phyloP scores from a whole-genome alignment of 1,139 yeast species.

The Scheffersomyces titani region DNA sequence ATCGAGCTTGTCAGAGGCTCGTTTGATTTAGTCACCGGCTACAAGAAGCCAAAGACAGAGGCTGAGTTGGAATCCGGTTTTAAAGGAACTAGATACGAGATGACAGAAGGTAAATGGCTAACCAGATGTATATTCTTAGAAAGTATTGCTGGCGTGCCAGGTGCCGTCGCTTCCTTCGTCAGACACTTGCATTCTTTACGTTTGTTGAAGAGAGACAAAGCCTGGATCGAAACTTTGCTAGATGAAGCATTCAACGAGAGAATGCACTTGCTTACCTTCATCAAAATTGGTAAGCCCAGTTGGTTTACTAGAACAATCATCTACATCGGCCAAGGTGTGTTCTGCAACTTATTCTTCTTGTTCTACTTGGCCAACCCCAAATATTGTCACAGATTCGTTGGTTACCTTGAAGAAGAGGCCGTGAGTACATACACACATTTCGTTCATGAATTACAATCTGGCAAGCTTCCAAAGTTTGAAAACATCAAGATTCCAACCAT shows the following conservation, averaged over 20 bases:
- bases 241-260: slow-evolving; percentile 83
- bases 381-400: slow-evolving; percentile 75
- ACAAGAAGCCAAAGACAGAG: slow-evolving; percentile 48
- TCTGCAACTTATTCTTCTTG: slow-evolving; percentile 65
- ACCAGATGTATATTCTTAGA: slow-evolving; percentile 70
- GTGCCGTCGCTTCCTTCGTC: slow-evolving; percentile 71
- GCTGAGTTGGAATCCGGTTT: slow-evolving; percentile 34
- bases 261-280: slow-evolving; percentile 73
- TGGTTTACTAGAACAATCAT: slow-evolving; percentile 57
- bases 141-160: slow-evolving; percentile 78
- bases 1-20: slow-evolving; percentile 46
- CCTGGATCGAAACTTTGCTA: slow-evolving; percentile 72
- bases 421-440: slow-evolving; percentile 68
- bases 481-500: slow-evolving; percentile 51
- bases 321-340: slow-evolving; percentile 70
- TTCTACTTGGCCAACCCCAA: slow-evolving; percentile 61
- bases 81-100: slow-evolving; percentile 50
- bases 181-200: slow-evolving; percentile 67
- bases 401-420: slow-evolving; percentile 79
- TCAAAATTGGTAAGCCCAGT: slow-evolving; percentile 66
- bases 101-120: slow-evolving; percentile 69
- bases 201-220: slow-evolving; percentile 64
- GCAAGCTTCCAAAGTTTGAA: slow-evolving; percentile 53
- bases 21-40: slow-evolving; percentile 69
- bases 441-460: slow-evolving; percentile 56